These are phyloP conservation scores for Bremia lactucae DNA, from an alignment of 352 stramenopile genomes.

Conservation along the genomic window DNA sequence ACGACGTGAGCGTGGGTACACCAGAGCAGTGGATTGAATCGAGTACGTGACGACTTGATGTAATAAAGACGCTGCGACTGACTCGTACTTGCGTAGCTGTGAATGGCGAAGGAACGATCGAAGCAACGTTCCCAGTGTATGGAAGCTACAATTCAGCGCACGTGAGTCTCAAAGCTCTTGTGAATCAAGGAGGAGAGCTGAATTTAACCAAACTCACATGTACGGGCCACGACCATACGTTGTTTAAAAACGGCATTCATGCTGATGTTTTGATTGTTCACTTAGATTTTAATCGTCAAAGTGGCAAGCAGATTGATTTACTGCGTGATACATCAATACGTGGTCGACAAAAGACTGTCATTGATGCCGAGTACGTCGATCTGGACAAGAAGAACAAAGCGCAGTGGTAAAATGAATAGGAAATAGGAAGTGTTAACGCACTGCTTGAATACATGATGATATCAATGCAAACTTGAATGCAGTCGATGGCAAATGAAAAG, in stretches of 20 bases:
- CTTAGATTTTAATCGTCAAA: constrained; percentile 44
- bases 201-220: constrained; percentile 53
- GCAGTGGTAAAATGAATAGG: constrained; percentile 10
- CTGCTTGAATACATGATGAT: too few species aligned
- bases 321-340: constrained; percentile 29
- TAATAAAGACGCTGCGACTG: background rate
- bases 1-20: constrained; percentile 34
- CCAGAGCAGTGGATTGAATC: constrained; percentile 68
- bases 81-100: constrained; percentile 25
- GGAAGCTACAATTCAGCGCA: constrained; percentile 25
- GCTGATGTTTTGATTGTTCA: background rate
- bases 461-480: background rate
- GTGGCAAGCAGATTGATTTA: constrained; percentile 56
- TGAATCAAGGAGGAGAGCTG: constrained; percentile 28
- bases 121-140: constrained; percentile 55
- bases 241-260: background rate
- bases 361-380: constrained; percentile 70
- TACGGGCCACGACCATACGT: constrained; percentile 18
- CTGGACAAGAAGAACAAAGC: constrained; percentile 23
- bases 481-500: background rate
- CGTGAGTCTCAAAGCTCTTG: constrained; percentile 44
- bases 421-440: too few species aligned
- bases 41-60: constrained; percentile 25
- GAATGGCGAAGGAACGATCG: constrained; percentile 48
- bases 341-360: constrained; percentile 38